phyloP scores from a whole-genome alignment of 164 flowering plant genomes.

The Kingdonia uniflora region DNA sequence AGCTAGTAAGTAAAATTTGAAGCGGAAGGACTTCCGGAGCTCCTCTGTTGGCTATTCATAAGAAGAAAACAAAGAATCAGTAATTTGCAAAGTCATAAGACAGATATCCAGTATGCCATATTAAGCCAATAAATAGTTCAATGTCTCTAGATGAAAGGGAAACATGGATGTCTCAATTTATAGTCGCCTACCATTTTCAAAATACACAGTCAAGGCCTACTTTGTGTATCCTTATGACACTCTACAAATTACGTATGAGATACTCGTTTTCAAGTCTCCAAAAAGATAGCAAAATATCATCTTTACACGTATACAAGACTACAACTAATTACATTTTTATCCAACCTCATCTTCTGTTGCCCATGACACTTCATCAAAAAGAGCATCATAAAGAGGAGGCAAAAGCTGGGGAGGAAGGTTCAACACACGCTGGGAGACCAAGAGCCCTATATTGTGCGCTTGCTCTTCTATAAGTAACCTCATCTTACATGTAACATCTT shows the following conservation, averaged over 20 bases:
- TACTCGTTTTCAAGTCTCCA: background rate
- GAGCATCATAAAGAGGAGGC: slow-evolving; percentile 72
- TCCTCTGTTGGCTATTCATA: slow-evolving; percentile 62
- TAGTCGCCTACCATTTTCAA: too few species aligned
- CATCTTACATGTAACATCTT: slow-evolving; percentile 6
- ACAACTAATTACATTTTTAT: slow-evolving; percentile 6
- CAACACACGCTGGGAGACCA: slow-evolving; percentile 71
- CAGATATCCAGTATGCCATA: too few species aligned
- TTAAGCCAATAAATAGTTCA: too few species aligned
- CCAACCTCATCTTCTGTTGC: slow-evolving; percentile 93
- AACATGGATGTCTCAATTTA: too few species aligned
- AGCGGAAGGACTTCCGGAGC: slow-evolving; percentile 55
- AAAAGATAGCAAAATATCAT: background rate
- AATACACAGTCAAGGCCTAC: too few species aligned
- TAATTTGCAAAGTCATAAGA: background rate
- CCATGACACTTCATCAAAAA: slow-evolving; percentile 93
- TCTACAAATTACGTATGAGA: too few species aligned
- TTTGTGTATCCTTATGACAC: too few species aligned
- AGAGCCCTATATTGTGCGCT: slow-evolving; percentile 52
- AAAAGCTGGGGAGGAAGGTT: slow-evolving; percentile 89
- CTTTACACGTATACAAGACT: background rate
- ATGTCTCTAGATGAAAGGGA: too few species aligned
- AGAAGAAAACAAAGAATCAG: slow-evolving; percentile 9
- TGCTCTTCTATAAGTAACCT: slow-evolving; percentile 38
- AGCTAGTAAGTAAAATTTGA: slow-evolving; percentile 46